Conservation (phyloP, 768 basidiomycete genomes). For the Leccinum subgranulosum region DNA sequence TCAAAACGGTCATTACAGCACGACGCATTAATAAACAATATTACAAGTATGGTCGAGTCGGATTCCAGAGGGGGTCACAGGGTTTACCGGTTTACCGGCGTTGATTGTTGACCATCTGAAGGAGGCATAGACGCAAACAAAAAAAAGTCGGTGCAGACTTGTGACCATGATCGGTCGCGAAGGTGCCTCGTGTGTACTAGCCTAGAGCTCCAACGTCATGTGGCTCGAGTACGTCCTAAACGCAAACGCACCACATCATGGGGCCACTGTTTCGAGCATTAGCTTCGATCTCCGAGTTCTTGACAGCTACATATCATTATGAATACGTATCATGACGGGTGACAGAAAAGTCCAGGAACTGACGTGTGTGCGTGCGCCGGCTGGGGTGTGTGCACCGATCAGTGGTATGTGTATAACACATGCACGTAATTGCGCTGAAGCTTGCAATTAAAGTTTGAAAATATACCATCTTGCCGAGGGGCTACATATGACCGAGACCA, state of each 20-base stretch:
- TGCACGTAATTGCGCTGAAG: conserved; percentile 36
- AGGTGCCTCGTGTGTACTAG: not conserved
- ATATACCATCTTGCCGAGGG: not conserved
- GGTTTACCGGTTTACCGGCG: conserved; percentile 35
- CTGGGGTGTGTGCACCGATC: too few species aligned
- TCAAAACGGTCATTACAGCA: conserved; percentile 4
- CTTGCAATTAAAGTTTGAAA: conserved; percentile 29
- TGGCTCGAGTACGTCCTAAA: conserved; percentile 16
- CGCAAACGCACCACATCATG: conserved; percentile 13
- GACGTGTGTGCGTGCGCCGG: conserved; percentile 12
- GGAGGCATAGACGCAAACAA: conserved; percentile 30
- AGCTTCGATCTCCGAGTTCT: not conserved
- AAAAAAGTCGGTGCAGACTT: conserved; percentile 49
- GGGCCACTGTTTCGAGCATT: not conserved
- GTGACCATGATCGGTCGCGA: conserved; percentile 32
- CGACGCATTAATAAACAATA: conserved; percentile 10
- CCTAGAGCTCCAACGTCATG: not conserved
- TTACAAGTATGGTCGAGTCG: not conserved
- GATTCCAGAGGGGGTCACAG: not conserved
- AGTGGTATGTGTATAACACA: not conserved
- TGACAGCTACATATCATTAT: conserved; percentile 6
- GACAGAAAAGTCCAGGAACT: conserved; percentile 1
- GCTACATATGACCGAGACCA: not conserved
- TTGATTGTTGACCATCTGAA: conserved; percentile 49
- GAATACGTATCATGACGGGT: conserved; percentile 2